phyloP scores from a whole-genome alignment of 2,329 filamentous ascomycete species.

The Ophiostoma himal-ulmi region DNA sequence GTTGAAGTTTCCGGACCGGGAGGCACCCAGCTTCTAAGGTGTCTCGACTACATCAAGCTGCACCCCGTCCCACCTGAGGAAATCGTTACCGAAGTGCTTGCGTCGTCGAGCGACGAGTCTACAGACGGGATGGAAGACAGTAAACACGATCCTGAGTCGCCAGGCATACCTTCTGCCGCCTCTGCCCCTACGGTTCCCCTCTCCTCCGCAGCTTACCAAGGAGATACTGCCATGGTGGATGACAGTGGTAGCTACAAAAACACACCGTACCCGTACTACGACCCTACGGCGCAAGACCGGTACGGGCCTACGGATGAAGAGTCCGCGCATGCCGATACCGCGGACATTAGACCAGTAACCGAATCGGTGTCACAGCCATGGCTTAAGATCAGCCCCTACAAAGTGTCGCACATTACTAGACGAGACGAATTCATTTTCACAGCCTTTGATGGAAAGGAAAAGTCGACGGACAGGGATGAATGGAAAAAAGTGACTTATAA shows the following conservation, averaged over 20 bases:
- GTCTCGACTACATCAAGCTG: constrained; percentile 10
- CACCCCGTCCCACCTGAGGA: constrained; percentile 7
- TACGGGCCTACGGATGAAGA: constrained; percentile 1
- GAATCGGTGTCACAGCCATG: constrained; percentile 15
- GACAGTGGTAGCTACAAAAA: constrained; percentile 3
- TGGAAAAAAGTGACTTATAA: constrained; percentile 8
- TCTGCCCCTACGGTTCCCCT: constrained; percentile 1
- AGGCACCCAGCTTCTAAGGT: constrained; percentile 6
- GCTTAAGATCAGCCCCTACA: constrained; percentile 8
- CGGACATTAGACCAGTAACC: constrained; percentile 7
- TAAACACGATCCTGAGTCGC: constrained; percentile 9
- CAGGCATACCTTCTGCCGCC: constrained; percentile 2
- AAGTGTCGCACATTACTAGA: constrained; percentile 10
- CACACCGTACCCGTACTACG: constrained; percentile 9
- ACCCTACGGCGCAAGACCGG: constrained; percentile 5
- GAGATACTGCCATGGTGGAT: constrained; percentile 9
- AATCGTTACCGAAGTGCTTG: constrained; percentile 15
- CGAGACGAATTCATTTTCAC: constrained; percentile 14
- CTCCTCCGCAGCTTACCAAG: constrained; percentile 8
- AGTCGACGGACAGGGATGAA: constrained; percentile 15
- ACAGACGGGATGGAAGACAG: constrained; percentile 13
- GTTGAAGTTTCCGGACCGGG: constrained; percentile 8
- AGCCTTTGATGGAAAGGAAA: constrained; percentile 12
- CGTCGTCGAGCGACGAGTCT: constrained; percentile 13
- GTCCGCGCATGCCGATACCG: constrained; percentile 10